Evolutionary conservation across 2,329 filamentous ascomycete species (phyloP), one percentile per base, ranked within the genome.

Genomic region (Fusarium nematophilum): DNA sequence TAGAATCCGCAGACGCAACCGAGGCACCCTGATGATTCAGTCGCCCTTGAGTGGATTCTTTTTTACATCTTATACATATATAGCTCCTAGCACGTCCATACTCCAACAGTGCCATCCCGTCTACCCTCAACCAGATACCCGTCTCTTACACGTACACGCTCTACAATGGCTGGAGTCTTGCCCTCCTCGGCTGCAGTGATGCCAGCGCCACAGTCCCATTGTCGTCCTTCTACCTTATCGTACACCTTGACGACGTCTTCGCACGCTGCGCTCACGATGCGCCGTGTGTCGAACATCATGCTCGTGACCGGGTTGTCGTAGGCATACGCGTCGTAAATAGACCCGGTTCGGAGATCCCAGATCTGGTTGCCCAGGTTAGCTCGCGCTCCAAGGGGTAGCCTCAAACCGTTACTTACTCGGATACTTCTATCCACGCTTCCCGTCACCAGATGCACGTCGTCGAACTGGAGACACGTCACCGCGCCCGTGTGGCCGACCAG

Each of bases 211-310:
- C 93, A 97, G 75, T 97, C 92, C 95, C 95, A 99, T 76, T 98
- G 95, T 58, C 92, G 83, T 33, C 93, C 93, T 73, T 99, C 95
- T 3, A 92, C 89, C 83, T 98, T 98, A 79, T 99, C 95, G 78
- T 98, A 99, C 56, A 99, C 90, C 79, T 99, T 99, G 67, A 95
- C 93, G 18, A 98, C 92, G 70, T 93, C 89, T 75, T 98, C 95
- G 34, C 93, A 91, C 0, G 93, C 93, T 3, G 95, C 94, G 46
- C 90, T 87, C 27, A 95, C 93, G 65, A 99, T 99, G 44, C 93
- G 87, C 46, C 93, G 88, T 11, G 86, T 79, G 76, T 99, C 95
- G 73, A 99, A 99, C 89, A 96, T 96, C 93, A 98, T 97, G 80
- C 90, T 92, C 26, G 93, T 96, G 53, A 99, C 86, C 0, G 93